Conservation (phyloP, 495 filamentous ascomycete genomes). For the Podospora tetraspora region DNA sequence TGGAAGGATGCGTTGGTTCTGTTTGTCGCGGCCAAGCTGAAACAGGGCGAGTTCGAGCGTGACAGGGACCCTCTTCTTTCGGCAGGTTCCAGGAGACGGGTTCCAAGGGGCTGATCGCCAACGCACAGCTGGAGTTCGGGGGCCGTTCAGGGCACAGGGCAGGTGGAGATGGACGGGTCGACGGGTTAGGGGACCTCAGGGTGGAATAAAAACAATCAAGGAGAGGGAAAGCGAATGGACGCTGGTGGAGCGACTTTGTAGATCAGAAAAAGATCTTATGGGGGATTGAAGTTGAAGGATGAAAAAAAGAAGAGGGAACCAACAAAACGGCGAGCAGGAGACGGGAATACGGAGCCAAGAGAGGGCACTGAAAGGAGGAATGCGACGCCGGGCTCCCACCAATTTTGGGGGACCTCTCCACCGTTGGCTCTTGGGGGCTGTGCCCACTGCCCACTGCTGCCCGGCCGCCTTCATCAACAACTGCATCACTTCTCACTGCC, state of each 20-base stretch:
- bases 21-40: slow-evolving; percentile 37
- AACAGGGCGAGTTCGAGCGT: slow-evolving; percentile 38
- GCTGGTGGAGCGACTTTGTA: slow-evolving; percentile 7
- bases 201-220: not conserved
- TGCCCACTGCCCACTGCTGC: not conserved
- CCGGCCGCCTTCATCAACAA: not conserved
- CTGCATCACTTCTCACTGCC: not conserved
- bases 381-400: no score
- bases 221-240: slow-evolving; percentile 14
- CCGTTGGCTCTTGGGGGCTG: not conserved
- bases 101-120: slow-evolving; percentile 9
- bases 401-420: not conserved
- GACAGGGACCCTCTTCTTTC: slow-evolving; percentile 20
- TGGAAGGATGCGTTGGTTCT: slow-evolving; percentile 17
- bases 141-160: not conserved
- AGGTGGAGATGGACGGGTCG: no score
- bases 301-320: slow-evolving; percentile 10
- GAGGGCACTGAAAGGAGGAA: not conserved
- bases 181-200: no score
- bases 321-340: not conserved
- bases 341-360: not conserved
- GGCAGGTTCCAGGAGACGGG: slow-evolving; percentile 17
- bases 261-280: slow-evolving; percentile 1
- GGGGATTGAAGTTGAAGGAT: not conserved
- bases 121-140: not conserved